Percentiles rank a stretch among this genome's conserved stretches.
Evolutionary conservation across 148 eudicot genomes (phyloP).

Genomic region (Arbutus unedo): DNA sequence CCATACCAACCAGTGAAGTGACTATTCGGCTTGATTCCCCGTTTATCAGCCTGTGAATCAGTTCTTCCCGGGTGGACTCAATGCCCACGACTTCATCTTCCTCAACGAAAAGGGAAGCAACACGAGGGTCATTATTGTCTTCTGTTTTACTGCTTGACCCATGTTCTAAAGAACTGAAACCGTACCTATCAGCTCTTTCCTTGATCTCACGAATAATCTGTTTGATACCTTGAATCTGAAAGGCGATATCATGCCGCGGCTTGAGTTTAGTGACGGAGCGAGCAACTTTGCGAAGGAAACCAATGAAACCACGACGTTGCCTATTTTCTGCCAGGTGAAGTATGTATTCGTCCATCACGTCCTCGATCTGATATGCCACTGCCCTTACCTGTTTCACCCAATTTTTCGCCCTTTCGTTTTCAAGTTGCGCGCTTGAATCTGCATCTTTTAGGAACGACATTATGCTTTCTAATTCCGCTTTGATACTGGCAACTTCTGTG

Average conservation of each 20-base stretch:
- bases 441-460: constrained; percentile 1
- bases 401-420: background rate
- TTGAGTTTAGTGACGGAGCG: background rate
- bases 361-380: background rate
- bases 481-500: background rate
- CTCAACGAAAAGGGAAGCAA: background rate
- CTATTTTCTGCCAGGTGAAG: too few relatives aligned
- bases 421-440: background rate
- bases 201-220: background rate
- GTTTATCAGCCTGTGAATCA: background rate
- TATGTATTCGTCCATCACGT: too few relatives aligned
- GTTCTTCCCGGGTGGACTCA: background rate
- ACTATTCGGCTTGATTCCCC: background rate
- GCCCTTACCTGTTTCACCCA: constrained; percentile 13
- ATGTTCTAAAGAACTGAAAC: background rate
- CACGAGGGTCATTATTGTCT: background rate
- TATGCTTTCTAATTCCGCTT: constrained; percentile 10
- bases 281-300: background rate
- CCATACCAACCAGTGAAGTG: background rate
- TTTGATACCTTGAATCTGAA: background rate
- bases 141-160: background rate
- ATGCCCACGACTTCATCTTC: background rate
- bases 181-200: background rate
- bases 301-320: background rate
- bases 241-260: background rate